Conservation (phyloP, 2,329 filamentous ascomycete species). For the Cytospora paraplurivora region DNA sequence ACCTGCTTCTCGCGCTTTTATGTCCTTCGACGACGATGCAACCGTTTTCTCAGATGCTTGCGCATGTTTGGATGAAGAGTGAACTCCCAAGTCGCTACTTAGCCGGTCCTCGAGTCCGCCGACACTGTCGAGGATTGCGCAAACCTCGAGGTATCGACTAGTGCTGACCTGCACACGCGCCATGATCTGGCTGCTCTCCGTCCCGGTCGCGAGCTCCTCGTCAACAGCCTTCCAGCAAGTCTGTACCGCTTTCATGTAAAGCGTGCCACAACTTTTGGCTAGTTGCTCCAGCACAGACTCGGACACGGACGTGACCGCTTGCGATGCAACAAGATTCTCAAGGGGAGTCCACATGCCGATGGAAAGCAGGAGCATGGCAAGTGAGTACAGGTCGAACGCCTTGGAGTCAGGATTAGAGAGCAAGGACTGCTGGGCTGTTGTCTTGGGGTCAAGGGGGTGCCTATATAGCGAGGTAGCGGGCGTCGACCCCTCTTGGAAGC, state of each 20-base stretch:
- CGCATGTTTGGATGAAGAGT: constrained; percentile 16
- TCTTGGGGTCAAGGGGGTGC: constrained; percentile 66
- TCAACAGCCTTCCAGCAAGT: constrained; percentile 73
- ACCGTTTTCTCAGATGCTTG: constrained; percentile 14
- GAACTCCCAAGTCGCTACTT: constrained; percentile 47
- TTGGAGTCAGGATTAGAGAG: constrained; percentile 56
- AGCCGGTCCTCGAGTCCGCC: constrained; percentile 58
- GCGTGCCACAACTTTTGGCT: constrained; percentile 68
- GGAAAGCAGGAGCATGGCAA: constrained; percentile 73
- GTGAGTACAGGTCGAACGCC: constrained; percentile 69
- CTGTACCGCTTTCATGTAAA: constrained; percentile 75
- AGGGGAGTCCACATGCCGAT: constrained; percentile 76
- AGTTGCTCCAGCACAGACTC: constrained; percentile 65
- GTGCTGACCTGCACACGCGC: constrained; percentile 56
- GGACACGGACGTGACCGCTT: constrained; percentile 54
- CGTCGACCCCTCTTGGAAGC: constrained; percentile 38
- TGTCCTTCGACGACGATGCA: constrained; percentile 25
- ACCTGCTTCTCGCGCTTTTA: constrained; percentile 27
- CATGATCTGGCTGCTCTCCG: constrained; percentile 53
- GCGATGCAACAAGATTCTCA: constrained; percentile 52
- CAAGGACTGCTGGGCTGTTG: constrained; percentile 48
- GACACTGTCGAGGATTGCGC: constrained; percentile 62
- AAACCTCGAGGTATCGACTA: constrained; percentile 62
- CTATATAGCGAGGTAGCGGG: constrained; percentile 54
- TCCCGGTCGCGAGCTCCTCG: constrained; percentile 53